Conservation (phyloP, 352 stramenopile species). For the Globisporangium parvum region DNA sequence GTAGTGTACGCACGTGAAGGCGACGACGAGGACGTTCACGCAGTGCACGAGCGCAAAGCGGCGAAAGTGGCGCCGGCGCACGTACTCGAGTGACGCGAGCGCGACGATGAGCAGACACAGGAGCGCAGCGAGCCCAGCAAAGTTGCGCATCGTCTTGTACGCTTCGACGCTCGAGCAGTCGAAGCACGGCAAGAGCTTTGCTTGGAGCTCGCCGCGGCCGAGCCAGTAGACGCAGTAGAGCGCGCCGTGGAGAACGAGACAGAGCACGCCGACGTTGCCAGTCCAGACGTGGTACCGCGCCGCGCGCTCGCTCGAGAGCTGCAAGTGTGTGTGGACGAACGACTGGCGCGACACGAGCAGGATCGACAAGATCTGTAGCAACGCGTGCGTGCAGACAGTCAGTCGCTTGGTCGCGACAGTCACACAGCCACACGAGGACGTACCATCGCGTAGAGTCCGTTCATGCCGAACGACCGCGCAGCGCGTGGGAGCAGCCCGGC, state of each 20-base stretch:
- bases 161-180: conserved; percentile 30
- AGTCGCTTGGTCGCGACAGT: neutral
- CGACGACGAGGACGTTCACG: conserved; percentile 41
- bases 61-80: conserved; percentile 47
- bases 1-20: conserved; percentile 57
- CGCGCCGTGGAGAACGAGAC: conserved; percentile 41
- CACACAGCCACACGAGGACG: neutral
- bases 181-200: conserved; percentile 53
- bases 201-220: conserved; percentile 33
- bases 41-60: conserved; percentile 50
- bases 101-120: conserved; percentile 30
- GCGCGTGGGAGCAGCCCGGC: conserved; percentile 38
- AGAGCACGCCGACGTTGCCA: conserved; percentile 44
- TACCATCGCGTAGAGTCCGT: conserved; percentile 44
- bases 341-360: conserved; percentile 55
- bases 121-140: conserved; percentile 51
- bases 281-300: conserved; percentile 54
- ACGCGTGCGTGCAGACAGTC: neutral
- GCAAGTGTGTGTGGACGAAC: conserved; percentile 56
- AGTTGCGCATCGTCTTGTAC: conserved; percentile 61
- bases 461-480: conserved; percentile 59
- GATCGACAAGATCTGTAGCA: conserved; percentile 37
- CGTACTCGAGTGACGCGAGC: conserved; percentile 38
- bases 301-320: conserved; percentile 49
- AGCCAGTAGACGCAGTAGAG: conserved; percentile 55